phyloP scores from a whole-genome alignment of 1,284 basidiomycete species.

The Grifola frondosa region DNA sequence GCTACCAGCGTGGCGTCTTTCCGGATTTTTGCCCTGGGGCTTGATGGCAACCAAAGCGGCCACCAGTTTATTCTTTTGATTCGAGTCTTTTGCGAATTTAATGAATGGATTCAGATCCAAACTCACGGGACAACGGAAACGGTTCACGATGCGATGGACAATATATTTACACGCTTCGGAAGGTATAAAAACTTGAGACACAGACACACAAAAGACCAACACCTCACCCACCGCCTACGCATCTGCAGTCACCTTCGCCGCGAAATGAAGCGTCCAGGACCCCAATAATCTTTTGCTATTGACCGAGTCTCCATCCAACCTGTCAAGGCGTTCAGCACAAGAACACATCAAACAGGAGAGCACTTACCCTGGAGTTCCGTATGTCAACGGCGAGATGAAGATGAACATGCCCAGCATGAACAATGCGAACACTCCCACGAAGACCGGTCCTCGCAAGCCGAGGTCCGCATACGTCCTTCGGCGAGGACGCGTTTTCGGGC shows the following conservation, averaged over 20 bases:
- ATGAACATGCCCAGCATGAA: constrained; percentile 67
- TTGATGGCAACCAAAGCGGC: too few species aligned
- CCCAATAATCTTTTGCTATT: constrained; percentile 70
- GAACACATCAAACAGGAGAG: constrained; percentile 4
- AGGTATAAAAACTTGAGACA: too few species aligned
- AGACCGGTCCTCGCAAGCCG: constrained; percentile 63
- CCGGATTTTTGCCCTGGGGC: too few species aligned
- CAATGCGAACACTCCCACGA: constrained; percentile 60
- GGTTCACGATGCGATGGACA: too few species aligned
- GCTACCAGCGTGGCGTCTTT: too few species aligned
- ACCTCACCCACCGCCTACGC: constrained; percentile 1
- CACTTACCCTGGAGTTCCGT: constrained; percentile 86
- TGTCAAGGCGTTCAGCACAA: constrained; percentile 32
- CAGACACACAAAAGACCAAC: too few species aligned
- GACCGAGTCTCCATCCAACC: constrained; percentile 72
- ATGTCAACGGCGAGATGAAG: constrained; percentile 86
- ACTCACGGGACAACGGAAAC: too few species aligned
- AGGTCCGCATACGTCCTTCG: constrained; percentile 71
- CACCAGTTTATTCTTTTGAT: too few species aligned
- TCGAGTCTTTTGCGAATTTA: too few species aligned
- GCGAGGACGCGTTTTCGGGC: constrained; percentile 54
- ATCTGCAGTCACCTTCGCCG: constrained; percentile 49
- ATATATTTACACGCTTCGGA: too few species aligned
- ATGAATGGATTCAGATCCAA: too few species aligned
- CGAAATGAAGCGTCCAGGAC: constrained; percentile 85